phyloP scores from a whole-genome alignment of 73 alveolate genomes.

The Paramecium primaurelia region DNA sequence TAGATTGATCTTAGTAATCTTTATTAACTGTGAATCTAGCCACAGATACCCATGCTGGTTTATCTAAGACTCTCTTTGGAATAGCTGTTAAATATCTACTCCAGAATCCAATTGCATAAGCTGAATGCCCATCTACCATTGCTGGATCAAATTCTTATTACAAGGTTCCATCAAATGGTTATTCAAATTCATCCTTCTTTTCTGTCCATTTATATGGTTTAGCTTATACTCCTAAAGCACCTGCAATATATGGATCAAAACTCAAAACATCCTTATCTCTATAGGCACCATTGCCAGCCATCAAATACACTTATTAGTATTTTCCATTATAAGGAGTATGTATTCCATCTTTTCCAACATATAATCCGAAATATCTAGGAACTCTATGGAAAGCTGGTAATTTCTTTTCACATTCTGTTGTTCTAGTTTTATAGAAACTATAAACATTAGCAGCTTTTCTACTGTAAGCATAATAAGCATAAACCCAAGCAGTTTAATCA shows the following conservation, averaged over 20 bases:
- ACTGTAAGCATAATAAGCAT: slow-evolving; percentile 42
- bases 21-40: slow-evolving; percentile 37
- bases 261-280: neutral
- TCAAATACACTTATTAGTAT: neutral
- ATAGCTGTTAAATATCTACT: slow-evolving; percentile 18
- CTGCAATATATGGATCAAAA: slow-evolving; percentile 32
- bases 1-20: neutral
- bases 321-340: slow-evolving; percentile 46
- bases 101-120: slow-evolving; percentile 35
- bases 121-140: slow-evolving; percentile 17
- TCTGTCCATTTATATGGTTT: slow-evolving; percentile 30
- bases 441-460: neutral
- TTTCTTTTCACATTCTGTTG: slow-evolving; percentile 16
- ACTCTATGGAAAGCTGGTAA: slow-evolving; percentile 24
- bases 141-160: neutral
- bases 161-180: neutral
- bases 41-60: slow-evolving; percentile 30
- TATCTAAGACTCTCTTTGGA: slow-evolving; percentile 11
- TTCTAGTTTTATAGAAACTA: neutral
- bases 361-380: slow-evolving; percentile 33
- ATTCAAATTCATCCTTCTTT: neutral
- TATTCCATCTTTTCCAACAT: slow-evolving; percentile 46
- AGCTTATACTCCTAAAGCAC: neutral
- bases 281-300: slow-evolving; percentile 49
- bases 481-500: slow-evolving; percentile 44